A percentile compares a stretch with the other conserved stretches of the same genome.
These are phyloP conservation scores for Gentiana dahurica DNA, from an alignment of 257 asterid species.

Conservation along the genomic window DNA sequence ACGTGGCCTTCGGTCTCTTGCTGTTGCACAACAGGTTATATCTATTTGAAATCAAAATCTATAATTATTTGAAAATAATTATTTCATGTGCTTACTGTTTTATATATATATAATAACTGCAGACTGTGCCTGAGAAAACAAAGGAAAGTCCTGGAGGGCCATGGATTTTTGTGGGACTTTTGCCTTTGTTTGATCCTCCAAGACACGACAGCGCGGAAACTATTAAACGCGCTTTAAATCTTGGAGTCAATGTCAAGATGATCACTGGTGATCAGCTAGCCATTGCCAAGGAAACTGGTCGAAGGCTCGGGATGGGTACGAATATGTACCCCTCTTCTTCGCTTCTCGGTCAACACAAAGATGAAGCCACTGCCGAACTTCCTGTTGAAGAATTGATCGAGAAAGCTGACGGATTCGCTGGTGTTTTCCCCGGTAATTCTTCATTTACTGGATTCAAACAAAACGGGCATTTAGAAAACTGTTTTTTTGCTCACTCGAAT, in stretches of 20 bases:
- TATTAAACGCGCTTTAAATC: constrained; percentile 36
- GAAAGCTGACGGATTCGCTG: constrained; percentile 46
- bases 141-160: constrained; percentile 49
- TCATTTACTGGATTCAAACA: not conserved
- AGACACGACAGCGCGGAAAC: constrained; percentile 54
- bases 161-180: constrained; percentile 44
- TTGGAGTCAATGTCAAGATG: constrained; percentile 57
- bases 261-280: constrained; percentile 44
- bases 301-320: constrained; percentile 45
- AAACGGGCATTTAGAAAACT: not conserved
- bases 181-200: constrained; percentile 59
- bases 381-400: constrained; percentile 41
- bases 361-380: constrained; percentile 25
- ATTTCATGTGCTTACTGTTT: not conserved
- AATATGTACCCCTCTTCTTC: constrained; percentile 48
- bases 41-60: not conserved
- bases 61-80: not conserved
- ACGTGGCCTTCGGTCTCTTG: constrained; percentile 55
- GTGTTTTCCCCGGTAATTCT: constrained; percentile 34
- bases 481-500: constrained; percentile 1
- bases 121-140: constrained; percentile 39
- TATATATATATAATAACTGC: too few species aligned
- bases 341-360: constrained; percentile 35
- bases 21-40: constrained; percentile 37
- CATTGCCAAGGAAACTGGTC: constrained; percentile 40